Conservation (phyloP, 1,284 basidiomycete species). For the Testicularia cyperi region DNA sequence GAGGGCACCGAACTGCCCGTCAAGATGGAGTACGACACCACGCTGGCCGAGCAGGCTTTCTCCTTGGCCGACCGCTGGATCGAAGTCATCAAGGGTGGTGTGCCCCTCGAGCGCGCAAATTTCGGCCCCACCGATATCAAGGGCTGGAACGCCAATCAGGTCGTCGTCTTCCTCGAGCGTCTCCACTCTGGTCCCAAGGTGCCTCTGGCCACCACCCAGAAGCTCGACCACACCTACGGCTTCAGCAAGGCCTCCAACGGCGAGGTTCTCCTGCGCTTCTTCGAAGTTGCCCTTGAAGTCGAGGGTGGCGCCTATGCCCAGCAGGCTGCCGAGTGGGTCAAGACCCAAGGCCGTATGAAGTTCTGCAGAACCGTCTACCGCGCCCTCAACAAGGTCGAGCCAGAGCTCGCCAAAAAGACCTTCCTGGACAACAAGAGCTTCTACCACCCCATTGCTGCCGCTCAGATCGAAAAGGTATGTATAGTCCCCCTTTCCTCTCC, state of each 20-base stretch:
- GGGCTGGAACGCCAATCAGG: constrained; percentile 56
- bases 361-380: constrained; percentile 63
- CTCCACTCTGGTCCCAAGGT: constrained; percentile 60
- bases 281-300: constrained; percentile 62
- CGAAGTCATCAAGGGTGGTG: constrained; percentile 28
- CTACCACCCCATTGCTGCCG: constrained; percentile 62
- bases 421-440: constrained; percentile 66
- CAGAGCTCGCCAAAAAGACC: constrained; percentile 67
- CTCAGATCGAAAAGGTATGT: constrained; percentile 57
- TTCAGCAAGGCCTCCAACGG: constrained; percentile 62
- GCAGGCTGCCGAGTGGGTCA: constrained; percentile 64
- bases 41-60: constrained; percentile 70
- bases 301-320: constrained; percentile 62
- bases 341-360: constrained; percentile 62
- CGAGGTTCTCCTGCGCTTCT: constrained; percentile 64
- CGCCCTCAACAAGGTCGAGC: constrained; percentile 66
- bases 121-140: constrained; percentile 46
- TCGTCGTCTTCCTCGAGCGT: constrained; percentile 64
- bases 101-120: constrained; percentile 9
- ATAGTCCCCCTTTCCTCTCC: neutral
- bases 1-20: constrained; percentile 76
- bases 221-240: constrained; percentile 62
- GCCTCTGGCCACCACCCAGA: constrained; percentile 52
- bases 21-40: constrained; percentile 77
- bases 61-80: constrained; percentile 78